These are phyloP conservation scores for Blastobotrys ciferrii DNA, from an alignment of 1,139 yeast genomes.

Conservation along the genomic window DNA sequence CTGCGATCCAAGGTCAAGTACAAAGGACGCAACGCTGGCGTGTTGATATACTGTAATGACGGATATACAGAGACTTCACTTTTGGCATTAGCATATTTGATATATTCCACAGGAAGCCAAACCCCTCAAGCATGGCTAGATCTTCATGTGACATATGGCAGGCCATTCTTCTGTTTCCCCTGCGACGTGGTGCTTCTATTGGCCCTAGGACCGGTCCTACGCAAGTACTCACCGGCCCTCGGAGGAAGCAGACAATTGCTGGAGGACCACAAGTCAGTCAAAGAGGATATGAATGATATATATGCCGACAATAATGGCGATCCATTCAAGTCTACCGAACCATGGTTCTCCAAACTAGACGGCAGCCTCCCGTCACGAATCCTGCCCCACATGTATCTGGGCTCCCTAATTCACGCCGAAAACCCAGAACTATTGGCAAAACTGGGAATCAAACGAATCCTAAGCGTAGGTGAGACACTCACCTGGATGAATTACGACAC, in stretches of 20 bases:
- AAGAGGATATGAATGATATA: background rate
- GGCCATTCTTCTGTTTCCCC: conserved; percentile 83
- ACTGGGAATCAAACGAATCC: conserved; percentile 69
- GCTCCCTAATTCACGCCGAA: conserved; percentile 81
- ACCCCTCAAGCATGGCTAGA: conserved; percentile 52
- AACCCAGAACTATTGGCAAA: conserved; percentile 59
- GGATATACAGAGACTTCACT: conserved; percentile 92
- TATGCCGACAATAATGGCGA: background rate
- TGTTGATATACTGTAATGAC: conserved; percentile 75
- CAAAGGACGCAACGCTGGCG: conserved; percentile 27
- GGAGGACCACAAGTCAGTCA: background rate
- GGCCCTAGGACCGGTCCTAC: conserved; percentile 60
- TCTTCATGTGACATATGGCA: conserved; percentile 58
- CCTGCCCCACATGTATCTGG: conserved; percentile 79
- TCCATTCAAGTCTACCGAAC: background rate
- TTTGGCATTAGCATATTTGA: conserved; percentile 64
- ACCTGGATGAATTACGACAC: conserved; percentile 46
- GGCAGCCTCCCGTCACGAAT: conserved; percentile 76
- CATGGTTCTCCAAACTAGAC: conserved; percentile 38
- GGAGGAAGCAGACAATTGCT: background rate
- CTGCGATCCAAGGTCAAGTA: conserved; percentile 28
- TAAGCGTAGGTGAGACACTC: conserved; percentile 85
- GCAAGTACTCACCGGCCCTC: conserved; percentile 51
- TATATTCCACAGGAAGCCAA: conserved; percentile 58
- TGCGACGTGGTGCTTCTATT: conserved; percentile 67